Conservation (phyloP, 179 eudicot genomes). For the Patellifolia procumbens region DNA sequence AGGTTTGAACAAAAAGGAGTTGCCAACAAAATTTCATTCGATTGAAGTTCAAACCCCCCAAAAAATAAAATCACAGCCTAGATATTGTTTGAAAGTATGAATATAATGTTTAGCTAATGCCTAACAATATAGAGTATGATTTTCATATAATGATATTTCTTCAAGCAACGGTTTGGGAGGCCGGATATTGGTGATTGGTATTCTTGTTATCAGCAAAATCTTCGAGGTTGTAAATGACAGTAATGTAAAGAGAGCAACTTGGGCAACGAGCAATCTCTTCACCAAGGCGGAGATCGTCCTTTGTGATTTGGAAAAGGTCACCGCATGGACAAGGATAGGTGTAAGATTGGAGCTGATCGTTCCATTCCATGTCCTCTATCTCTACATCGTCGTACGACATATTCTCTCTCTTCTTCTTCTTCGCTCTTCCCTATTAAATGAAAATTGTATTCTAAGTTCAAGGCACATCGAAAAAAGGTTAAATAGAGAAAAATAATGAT, state of each 20-base stretch:
- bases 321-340: slow-evolving; percentile 95
- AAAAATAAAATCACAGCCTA: too few relatives aligned
- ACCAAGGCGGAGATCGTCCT: slow-evolving; percentile 73
- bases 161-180: slow-evolving; percentile 63
- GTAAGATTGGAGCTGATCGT: slow-evolving; percentile 66
- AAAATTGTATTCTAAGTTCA: too few relatives aligned
- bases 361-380: slow-evolving; percentile 99
- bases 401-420: not conserved
- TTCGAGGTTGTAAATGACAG: slow-evolving; percentile 77
- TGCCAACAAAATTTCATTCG: too few relatives aligned
- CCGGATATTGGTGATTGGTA: slow-evolving; percentile 37
- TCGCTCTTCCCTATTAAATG: too few relatives aligned
- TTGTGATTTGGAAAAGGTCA: slow-evolving; percentile 83
- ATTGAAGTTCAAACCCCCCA: too few relatives aligned
- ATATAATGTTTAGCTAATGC: too few relatives aligned
- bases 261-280: slow-evolving; percentile 96
- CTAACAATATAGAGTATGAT: too few relatives aligned
- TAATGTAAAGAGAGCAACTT: slow-evolving; percentile 86
- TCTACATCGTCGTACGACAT: slow-evolving; percentile 56
- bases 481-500: too few relatives aligned
- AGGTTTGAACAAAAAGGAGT: too few relatives aligned
- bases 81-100: too few relatives aligned
- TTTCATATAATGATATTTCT: not conserved
- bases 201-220: slow-evolving; percentile 49
- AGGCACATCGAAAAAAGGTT: too few relatives aligned